Evolutionary conservation across 345 rosid genomes (phyloP), one percentile per base, ranked within the genome.

Genomic region (Fremontodendron californicum): DNA sequence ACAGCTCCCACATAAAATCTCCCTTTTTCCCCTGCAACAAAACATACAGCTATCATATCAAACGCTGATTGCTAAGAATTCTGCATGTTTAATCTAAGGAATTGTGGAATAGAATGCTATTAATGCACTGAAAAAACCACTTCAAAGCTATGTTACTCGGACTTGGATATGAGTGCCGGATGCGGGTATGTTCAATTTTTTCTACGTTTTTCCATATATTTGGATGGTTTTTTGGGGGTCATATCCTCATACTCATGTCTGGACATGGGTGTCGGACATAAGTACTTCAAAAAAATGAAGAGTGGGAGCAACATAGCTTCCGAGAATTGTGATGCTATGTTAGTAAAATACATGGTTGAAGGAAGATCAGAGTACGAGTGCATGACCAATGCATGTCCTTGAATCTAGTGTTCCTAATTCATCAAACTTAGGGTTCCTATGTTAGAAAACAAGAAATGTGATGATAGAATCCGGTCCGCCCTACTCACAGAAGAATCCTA

Each of bases 21-120:
- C 43, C 42, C 2, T 62, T 62, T 62, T 62, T n/a, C 67, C 67
- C 67, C 99, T 92, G 96, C 85, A 84, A 79, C 27, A 11, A 82
- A 75, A 55, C 66, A 29, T 1, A 15, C 4, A 7, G 5, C 31
- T 10, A 6, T 10, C 19, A 12, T 13, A 78, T 66, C 60, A 46
- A 21, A 42, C 8, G 16, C 18, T n/a, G 9, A 1, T 46, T 29
- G 27, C 66, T 31, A 31, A 31, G 21, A 62, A 62, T 31, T 62
- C 21, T 31, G 31, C n/a, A 31, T 15, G 21, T 62, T 31, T 62
- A 62, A 16, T 62, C 64, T 3, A 31, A 29, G 19, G 39, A 62
- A 11, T 27, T 52, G 23, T 68, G 33, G 12, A 67, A 77, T 1
- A 40, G 31, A 68, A 18, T 31, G 23, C 45, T 9, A 42, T 55